These are phyloP conservation scores for Hansenula lynferdii DNA, from an alignment of 1,139 yeast species.

Conservation along the genomic window DNA sequence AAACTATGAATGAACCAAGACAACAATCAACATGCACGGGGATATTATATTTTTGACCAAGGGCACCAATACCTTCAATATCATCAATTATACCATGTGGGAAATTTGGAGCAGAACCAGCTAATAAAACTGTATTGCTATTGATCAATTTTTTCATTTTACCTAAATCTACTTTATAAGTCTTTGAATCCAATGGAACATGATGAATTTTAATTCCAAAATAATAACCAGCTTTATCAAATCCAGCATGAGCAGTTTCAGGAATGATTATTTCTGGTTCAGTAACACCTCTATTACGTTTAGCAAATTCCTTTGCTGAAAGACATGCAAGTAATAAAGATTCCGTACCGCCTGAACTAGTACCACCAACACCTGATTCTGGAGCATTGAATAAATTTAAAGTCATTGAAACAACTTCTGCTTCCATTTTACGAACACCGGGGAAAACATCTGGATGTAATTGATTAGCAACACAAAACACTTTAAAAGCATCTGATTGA, in stretches of 20 bases:
- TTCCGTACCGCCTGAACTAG: conserved; percentile 97
- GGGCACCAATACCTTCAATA: conserved; percentile 61
- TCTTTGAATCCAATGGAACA: conserved; percentile 67
- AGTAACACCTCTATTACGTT: conserved; percentile 51
- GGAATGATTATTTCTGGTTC: conserved; percentile 91
- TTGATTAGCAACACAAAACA: conserved; percentile 86
- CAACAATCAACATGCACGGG: conserved; percentile 97
- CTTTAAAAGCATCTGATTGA: conserved; percentile 72
- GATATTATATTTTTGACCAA: conserved; percentile 60
- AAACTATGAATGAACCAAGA: conserved; percentile 84
- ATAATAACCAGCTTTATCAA: conserved; percentile 89
- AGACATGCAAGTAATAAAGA: conserved; percentile 80
- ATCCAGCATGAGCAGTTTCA: conserved; percentile 87
- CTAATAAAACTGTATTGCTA: conserved; percentile 72
- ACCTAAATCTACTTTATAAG: conserved; percentile 61
- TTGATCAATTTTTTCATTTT: conserved; percentile 66
- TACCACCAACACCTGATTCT: conserved; percentile 71
- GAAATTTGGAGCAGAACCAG: conserved; percentile 94
- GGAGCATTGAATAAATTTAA: conserved; percentile 74
- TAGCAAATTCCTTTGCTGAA: conserved; percentile 67
- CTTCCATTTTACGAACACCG: conserved; percentile 93
- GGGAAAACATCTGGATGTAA: conserved; percentile 97
- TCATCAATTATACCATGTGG: conserved; percentile 97
- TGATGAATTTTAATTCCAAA: conserved; percentile 83
- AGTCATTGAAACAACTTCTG: conserved; percentile 93